Evolutionary conservation across 768 basidiomycete genomes (phyloP), one percentile per base, ranked within the genome.

Genomic region (Leccinum variicolor): DNA sequence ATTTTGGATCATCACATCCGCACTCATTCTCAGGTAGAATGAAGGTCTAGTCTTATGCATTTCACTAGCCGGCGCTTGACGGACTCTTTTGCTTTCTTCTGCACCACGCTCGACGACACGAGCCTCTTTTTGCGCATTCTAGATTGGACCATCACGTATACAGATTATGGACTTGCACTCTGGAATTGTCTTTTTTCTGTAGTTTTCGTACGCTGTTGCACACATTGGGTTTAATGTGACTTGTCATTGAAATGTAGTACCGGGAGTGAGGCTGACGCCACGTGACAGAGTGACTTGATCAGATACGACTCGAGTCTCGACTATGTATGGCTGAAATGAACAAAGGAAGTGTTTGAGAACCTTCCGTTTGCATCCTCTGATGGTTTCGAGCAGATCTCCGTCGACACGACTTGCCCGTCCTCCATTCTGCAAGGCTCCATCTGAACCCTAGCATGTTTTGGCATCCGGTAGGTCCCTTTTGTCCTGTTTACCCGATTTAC

Each of bases 101-200:
- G 53, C 51, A 36, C 41, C 19, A 19, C 58, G 57, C 31, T 33
- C 54, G 33, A 64, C 7, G 64, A 54, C 43, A 52, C 53, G 62
- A 53, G 11, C 48, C 45, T 39, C 52, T 46, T 55, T 51, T 60
- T 57, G 52, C 31, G 55, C 69, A 60, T 61, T 54, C 66, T 60
- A 64, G 55, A 66, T 59, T 56, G 58, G 57, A 67, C 60, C 29
- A 47, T 55, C 53, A 63, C 59, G 64, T 71, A 69, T 54, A 69
- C 66, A 71, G 69, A 60, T 60, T 66, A 64, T 59, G 69, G 69
- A 70, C 69, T 57, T 21, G 55, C 46, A 66, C 60, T 57, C 63
- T 59, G 67, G 67, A 70, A 54, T 56, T 60, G 33, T 55, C 28
- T 53, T 53, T 60, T 57, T 21, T 19, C 58, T 28, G 58, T 54